phyloP scores from a whole-genome alignment of 169 alveolate species.

The Amoebophrya sp. region DNA sequence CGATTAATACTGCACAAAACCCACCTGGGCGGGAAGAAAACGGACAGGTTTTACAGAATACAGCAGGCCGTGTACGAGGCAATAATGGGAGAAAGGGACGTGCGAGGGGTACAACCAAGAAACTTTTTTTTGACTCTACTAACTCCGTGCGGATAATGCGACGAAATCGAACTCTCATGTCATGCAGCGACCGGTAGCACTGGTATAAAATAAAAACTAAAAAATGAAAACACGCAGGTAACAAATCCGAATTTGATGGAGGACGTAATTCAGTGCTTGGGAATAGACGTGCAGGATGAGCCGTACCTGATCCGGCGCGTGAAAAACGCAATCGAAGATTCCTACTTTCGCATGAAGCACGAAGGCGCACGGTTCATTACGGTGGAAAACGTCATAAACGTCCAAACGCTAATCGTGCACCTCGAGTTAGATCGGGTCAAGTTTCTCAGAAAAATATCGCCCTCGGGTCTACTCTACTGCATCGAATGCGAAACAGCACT shows the following conservation, averaged over 20 bases:
- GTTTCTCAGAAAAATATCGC: slow-evolving; percentile 29
- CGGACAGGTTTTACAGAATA: slow-evolving; percentile 23
- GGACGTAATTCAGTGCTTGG: slow-evolving; percentile 19
- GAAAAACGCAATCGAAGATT: slow-evolving; percentile 3
- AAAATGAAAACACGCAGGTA: background rate
- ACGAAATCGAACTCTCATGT: too few relatives aligned
- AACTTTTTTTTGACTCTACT: background rate
- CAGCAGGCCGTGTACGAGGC: slow-evolving; percentile 30
- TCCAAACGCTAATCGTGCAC: slow-evolving; percentile 31
- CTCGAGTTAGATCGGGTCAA: slow-evolving; percentile 18
- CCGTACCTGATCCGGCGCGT: slow-evolving; percentile 30
- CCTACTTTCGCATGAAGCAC: slow-evolving; percentile 30
- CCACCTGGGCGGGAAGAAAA: slow-evolving; percentile 15
- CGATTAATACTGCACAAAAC: slow-evolving; percentile 19
- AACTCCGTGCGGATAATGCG: too few relatives aligned
- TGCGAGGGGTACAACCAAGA: slow-evolving; percentile 1
- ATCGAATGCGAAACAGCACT: slow-evolving; percentile 37
- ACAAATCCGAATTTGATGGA: slow-evolving; percentile 33
- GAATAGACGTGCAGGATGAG: slow-evolving; percentile 31
- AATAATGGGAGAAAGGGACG: slow-evolving; percentile 28
- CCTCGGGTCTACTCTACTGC: slow-evolving; percentile 32
- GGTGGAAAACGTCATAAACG: slow-evolving; percentile 27
- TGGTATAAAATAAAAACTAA: too few relatives aligned
- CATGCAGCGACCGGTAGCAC: too few relatives aligned
- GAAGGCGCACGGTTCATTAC: slow-evolving; percentile 15